phyloP scores from a whole-genome alignment of 202 grass and related monocot genomes.

The Musa balbisiana region DNA sequence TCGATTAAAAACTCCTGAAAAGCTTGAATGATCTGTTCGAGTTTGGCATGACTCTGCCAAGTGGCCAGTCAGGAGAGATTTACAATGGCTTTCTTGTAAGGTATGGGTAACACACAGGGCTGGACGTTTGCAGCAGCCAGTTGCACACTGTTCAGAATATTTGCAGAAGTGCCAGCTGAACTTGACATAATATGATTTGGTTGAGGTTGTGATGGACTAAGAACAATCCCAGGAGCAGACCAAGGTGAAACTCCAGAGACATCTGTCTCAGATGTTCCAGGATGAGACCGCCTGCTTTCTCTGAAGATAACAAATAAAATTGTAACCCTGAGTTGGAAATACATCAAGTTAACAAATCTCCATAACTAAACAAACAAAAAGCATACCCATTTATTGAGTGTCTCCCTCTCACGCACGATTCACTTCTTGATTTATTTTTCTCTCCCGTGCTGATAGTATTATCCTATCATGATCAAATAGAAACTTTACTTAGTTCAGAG shows the following conservation, averaged over 20 bases:
- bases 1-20: not conserved
- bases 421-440: constrained; percentile 10
- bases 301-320: constrained; percentile 5
- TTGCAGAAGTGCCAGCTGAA: not conserved
- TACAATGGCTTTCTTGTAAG: not conserved
- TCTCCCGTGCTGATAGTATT: not conserved
- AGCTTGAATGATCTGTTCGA: not conserved
- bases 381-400: constrained; percentile 13
- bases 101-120: constrained; percentile 1
- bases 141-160: not conserved
- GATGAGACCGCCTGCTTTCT: not conserved
- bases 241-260: not conserved
- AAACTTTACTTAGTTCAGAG: no score
- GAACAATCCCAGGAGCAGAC: not conserved
- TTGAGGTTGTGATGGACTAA: not conserved
- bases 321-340: not conserved
- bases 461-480: not conserved
- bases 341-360: no score
- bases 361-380: not conserved
- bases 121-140: constrained; percentile 1
- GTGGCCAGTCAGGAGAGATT: not conserved
- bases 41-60: not conserved
- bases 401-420: constrained; percentile 2
- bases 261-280: constrained; percentile 8
- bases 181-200: not conserved